A percentile compares a stretch with the other conserved stretches of the same genome.
These are phyloP conservation scores for Metschnikowia proteae DNA, from an alignment of 805 yeast genomes.

Conservation along the genomic window DNA sequence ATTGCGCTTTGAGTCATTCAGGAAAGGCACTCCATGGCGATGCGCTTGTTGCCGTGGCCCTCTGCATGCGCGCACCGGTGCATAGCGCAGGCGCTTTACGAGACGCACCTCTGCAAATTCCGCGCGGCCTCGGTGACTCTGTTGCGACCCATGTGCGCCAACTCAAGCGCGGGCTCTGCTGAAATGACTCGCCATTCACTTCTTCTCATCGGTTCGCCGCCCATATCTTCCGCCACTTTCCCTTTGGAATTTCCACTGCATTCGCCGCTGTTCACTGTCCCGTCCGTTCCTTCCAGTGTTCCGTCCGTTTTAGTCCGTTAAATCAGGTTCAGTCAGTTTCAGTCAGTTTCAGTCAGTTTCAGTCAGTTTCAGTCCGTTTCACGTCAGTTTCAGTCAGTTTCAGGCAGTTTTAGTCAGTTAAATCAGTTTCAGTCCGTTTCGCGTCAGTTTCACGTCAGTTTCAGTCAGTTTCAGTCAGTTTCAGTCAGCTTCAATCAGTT, in stretches of 20 bases:
- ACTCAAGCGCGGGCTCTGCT: background rate
- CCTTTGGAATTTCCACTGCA: too few species aligned
- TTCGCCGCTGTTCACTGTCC: too few species aligned
- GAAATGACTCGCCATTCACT: background rate
- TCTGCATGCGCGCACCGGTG: background rate
- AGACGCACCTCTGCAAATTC: background rate
- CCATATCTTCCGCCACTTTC: too few species aligned
- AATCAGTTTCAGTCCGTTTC: too few species aligned
- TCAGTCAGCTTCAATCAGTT: too few species aligned
- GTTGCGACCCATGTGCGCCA: background rate
- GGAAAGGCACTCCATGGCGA: background rate
- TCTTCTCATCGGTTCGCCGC: background rate
- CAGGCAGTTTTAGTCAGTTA: background rate
- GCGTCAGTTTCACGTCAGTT: too few species aligned
- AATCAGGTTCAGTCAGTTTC: background rate
- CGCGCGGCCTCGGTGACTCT: constrained; percentile 3
- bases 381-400: background rate
- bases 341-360: background rate
- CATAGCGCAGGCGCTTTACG: background rate
- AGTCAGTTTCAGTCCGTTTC: too few species aligned
- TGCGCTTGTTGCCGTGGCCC: background rate
- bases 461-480: background rate
- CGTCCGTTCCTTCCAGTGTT: too few species aligned
- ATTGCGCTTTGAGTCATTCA: background rate
- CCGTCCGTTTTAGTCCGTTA: too few species aligned